Percentiles rank a stretch among this genome's conserved stretches.
phyloP scores from a whole-genome alignment of 805 yeast genomes.

The Lipomyces lipofer region DNA sequence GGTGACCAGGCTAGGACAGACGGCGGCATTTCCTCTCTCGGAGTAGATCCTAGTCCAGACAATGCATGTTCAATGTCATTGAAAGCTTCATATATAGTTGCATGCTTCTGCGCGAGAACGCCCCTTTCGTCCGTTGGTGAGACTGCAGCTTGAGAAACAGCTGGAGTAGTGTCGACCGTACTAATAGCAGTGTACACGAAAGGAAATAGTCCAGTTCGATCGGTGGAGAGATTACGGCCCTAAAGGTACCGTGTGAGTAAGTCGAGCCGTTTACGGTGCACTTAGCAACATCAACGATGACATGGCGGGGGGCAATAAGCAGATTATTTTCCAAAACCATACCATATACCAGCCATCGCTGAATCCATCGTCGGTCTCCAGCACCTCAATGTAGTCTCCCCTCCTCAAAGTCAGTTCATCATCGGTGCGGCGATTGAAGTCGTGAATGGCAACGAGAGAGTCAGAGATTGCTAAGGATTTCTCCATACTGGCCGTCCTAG shows the following conservation, averaged over 20 bases:
- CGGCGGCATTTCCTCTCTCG: too few species aligned
- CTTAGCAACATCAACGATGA: too few species aligned
- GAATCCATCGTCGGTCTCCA: constrained; percentile 89
- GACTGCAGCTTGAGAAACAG: neutral
- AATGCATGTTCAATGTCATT: constrained; percentile 47
- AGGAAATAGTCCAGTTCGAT: constrained; percentile 85
- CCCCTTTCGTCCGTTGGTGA: neutral
- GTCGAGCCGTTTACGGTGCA: neutral
- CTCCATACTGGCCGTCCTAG: too few species aligned
- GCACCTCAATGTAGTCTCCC: constrained; percentile 85
- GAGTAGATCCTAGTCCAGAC: constrained; percentile 36
- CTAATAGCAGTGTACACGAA: constrained; percentile 72
- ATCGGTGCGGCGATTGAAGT: constrained; percentile 80
- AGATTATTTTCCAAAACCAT: too few species aligned
- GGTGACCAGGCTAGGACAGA: constrained; percentile 66
- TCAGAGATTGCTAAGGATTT: too few species aligned
- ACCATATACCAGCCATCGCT: constrained; percentile 94
- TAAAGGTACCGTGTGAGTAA: constrained; percentile 4
- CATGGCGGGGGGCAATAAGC: neutral
- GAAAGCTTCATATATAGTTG: constrained; percentile 28
- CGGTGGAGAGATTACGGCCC: constrained; percentile 73
- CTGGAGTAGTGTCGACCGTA: too few species aligned
- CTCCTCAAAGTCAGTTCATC: constrained; percentile 80
- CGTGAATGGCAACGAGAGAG: constrained; percentile 66
- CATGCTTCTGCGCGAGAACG: constrained; percentile 13